Evolutionary conservation across 1,284 basidiomycete genomes (phyloP), one percentile per base, ranked within the genome.

Genomic region (Pseudozyma sp.): DNA sequence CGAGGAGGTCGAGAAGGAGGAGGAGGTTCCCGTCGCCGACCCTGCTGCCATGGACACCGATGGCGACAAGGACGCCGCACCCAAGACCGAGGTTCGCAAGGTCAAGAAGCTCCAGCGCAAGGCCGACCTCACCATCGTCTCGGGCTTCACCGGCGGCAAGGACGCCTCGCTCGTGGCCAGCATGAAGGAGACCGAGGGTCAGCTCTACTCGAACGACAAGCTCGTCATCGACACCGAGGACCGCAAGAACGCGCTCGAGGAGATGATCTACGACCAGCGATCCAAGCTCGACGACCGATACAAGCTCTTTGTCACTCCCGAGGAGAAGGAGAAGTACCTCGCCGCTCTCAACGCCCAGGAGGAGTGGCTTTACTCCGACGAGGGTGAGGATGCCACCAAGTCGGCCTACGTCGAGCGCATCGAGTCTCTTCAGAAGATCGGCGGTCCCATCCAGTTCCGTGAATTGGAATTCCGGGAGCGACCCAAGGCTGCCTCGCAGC

Each of bases 41-140:
- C 66, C 79, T 5, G 63, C 73, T 31, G 75, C 75, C 24, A 78
- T 78, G 75, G 75, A 79, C 19, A 76, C 78, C 19, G 79, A 78
- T 44, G 78, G 71, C 59, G 71, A 61, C 58, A 72, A 76, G 54
- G 60, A 69, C 11, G 68, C 66, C 11, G 58, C 76, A 5, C 80
- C 78, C 63, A 84, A 84, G 81, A 83, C 79, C 51, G 81, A 83
- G 74, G 78, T 75, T 49, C 78, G 76, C 55, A 74, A 79, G 58
- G 82, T 84, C 50, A 84, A 84, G 81, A 84, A 84, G 80, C 75
- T 82, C 17, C 78, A 81, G 70, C 78, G 82, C 70, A 83, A 82
- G 75, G 79, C 71, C 24, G 81, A 84, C 54, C 73, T 84, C 29
- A 69, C 71, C 33, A 67, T 81, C 29, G 74, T 78, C 13, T 79